Base-by-base conservation (phyloP, 192 early-diverging fungal genomes). In the Ambispora gerdemannii region DNA sequence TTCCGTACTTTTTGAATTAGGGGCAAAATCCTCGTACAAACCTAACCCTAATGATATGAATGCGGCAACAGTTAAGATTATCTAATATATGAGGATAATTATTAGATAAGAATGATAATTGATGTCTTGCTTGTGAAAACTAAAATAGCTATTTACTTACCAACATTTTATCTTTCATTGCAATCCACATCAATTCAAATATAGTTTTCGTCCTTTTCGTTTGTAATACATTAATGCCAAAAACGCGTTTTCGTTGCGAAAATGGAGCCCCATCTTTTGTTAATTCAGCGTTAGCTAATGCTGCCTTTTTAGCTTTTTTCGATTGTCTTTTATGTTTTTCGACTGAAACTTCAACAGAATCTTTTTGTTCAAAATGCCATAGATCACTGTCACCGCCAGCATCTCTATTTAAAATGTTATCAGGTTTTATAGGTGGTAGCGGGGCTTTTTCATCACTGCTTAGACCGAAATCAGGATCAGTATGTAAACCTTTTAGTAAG, bases 101-200 rank as follows among this genome's bases (percentile, higher is more conserved):
- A n/a, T n/a, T n/a, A n/a, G n/a, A n/a, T n/a, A n/a, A n/a, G n/a
- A n/a, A n/a, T n/a, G n/a, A n/a, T n/a, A n/a, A n/a, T n/a, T n/a
- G n/a, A n/a, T n/a, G n/a, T n/a, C n/a, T n/a, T n/a, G n/a, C n/a
- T n/a, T n/a, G n/a, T n/a, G n/a, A n/a, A n/a, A n/a, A n/a, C n/a
- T n/a, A n/a, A n/a, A n/a, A n/a, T n/a, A n/a, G n/a, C n/a, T n/a
- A n/a, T n/a, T n/a, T n/a, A 81, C 77, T 77, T 79, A 82, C 83
- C 72, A 93, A 76, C 72, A 90, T 90, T 70, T 90, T 91, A 73
- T 93, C 92, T 53, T 93, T 87, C 49, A 93, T 67, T 2, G 90
- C 90, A 35, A 89, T 86, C 91, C 90, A 92, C 83, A 92, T 90
- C 22, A 94, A 76, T 17, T 85, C 74, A 58, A 92, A 81, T 32